Conservation (phyloP, 768 basidiomycete genomes). For the Phaffia australis region DNA sequence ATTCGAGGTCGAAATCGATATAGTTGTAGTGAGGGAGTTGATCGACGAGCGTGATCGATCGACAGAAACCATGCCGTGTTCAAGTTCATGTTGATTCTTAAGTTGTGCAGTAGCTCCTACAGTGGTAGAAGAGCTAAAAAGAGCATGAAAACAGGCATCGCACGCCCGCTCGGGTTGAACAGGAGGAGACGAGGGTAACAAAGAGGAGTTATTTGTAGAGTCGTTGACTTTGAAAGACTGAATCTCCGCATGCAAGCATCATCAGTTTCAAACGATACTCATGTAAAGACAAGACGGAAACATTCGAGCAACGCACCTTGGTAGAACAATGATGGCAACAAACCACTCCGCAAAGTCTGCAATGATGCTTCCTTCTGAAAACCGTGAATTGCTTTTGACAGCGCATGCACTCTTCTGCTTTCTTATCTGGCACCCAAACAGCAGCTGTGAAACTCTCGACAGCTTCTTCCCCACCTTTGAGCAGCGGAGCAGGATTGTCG, state of each 20-base stretch:
- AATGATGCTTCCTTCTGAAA: slow-evolving; percentile 67
- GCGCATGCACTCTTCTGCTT: slow-evolving; percentile 72
- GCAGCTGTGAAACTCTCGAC: slow-evolving; percentile 81
- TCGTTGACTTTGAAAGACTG: slow-evolving; percentile 79
- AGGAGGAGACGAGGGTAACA: slow-evolving; percentile 1
- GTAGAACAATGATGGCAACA: slow-evolving; percentile 76
- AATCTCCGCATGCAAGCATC: background rate
- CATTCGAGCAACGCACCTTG: slow-evolving; percentile 46
- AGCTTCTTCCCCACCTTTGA: background rate
- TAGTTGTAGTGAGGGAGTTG: background rate
- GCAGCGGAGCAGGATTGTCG: too few relatives aligned
- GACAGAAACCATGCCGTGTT: background rate
- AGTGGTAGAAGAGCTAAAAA: slow-evolving; percentile 44
- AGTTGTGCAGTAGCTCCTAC: background rate
- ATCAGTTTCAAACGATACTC: background rate
- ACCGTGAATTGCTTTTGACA: slow-evolving; percentile 68
- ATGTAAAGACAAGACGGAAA: slow-evolving; percentile 3
- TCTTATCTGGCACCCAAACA: slow-evolving; percentile 82
- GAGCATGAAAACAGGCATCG: slow-evolving; percentile 71
- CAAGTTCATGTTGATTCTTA: background rate
- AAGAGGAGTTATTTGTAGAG: slow-evolving; percentile 41
- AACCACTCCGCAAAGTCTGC: slow-evolving; percentile 71
- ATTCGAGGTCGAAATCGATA: background rate
- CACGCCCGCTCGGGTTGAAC: slow-evolving; percentile 67
- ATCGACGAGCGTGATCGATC: too few relatives aligned